These are phyloP conservation scores for Suillus alpinus DNA, from an alignment of 768 basidiomycete species.

Conservation along the genomic window DNA sequence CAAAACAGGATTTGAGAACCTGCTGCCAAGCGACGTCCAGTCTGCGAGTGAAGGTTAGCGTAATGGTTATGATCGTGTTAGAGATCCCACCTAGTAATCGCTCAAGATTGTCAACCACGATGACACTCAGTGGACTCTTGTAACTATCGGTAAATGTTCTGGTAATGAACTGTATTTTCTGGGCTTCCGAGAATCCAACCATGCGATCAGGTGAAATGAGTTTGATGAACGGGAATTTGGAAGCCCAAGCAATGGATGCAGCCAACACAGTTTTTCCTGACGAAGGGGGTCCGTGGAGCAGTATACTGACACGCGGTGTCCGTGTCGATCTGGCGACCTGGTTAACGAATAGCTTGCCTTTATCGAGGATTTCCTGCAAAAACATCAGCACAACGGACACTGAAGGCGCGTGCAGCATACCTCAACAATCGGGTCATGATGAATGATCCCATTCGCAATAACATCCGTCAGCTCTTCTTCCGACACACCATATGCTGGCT, in stretches of 20 bases:
- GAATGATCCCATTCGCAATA: conserved; percentile 95
- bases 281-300: conserved; percentile 87
- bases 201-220: conserved; percentile 93
- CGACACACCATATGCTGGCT: conserved; percentile 95
- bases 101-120: conserved; percentile 95
- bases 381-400: conserved; percentile 5
- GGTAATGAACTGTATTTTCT: conserved; percentile 88
- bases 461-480: conserved; percentile 94
- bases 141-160: conserved; percentile 95
- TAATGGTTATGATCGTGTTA: neutral
- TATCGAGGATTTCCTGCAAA: conserved; percentile 75
- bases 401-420: conserved; percentile 44
- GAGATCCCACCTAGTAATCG: conserved; percentile 73
- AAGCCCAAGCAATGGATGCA: conserved; percentile 89
- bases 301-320: conserved; percentile 87
- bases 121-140: conserved; percentile 94
- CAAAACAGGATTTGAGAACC: conserved; percentile 92
- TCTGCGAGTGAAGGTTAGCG: conserved; percentile 45
- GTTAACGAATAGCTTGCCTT: conserved; percentile 86
- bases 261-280: conserved; percentile 95
- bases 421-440: conserved; percentile 72
- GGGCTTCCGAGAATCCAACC: conserved; percentile 92
- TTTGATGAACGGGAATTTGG: conserved; percentile 98
- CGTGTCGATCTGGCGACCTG: conserved; percentile 89
- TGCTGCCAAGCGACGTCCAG: conserved; percentile 95